Base-by-base conservation (phyloP, 768 basidiomycete genomes). In the Hortiboletus flavorubellus region DNA sequence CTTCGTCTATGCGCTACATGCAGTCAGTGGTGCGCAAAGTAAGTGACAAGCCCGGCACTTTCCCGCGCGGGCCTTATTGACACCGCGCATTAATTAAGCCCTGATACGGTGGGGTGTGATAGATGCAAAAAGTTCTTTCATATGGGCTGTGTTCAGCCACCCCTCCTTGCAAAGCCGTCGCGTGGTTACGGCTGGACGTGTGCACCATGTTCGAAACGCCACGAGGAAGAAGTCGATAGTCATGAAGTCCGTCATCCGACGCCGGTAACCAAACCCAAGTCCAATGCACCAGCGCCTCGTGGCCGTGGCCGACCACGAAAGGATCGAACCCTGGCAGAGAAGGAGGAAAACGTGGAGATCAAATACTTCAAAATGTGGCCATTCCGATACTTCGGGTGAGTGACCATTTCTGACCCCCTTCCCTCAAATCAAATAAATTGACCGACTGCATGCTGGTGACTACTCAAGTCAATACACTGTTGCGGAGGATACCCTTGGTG, bases 151-250 rank as follows among this genome's bases (percentile, higher is more conserved):
- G 89, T 97, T 50, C 88, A 91, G 60, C 96, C 96, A 23, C 96
- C 96, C 3, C 75, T 98, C 8, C 76, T 80, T 16, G 88, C 89
- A 2, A 98, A 98, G 71, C 96, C 96, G 14, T 92, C 93, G 23
- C 84, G 93, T 59, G 96, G 96, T 43, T 98, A 98, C 73, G 93
- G 91, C 21, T 98, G 96, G 96, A 93, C 93, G 10, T 98, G 96
- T 64, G 91, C 91, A 0, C 92, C 93, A 1, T 98, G 95, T 70
- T 89, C 93, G 11, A 82, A 85, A 50, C 82, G 82, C 60, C 89
- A 95, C 66, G 93, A 93, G 63, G 89, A 93, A 64, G 84, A 90
- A 67, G 88, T 93, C 45, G 87, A 89, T 66, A 82, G 85, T 57
- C 85, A 87, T 60, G 85, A 86, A 30, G 79, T 83, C 46, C 85